These are phyloP conservation scores for Hypoxylon sp. DNA, from an alignment of 2,329 filamentous ascomycete genomes.

Conservation along the genomic window DNA sequence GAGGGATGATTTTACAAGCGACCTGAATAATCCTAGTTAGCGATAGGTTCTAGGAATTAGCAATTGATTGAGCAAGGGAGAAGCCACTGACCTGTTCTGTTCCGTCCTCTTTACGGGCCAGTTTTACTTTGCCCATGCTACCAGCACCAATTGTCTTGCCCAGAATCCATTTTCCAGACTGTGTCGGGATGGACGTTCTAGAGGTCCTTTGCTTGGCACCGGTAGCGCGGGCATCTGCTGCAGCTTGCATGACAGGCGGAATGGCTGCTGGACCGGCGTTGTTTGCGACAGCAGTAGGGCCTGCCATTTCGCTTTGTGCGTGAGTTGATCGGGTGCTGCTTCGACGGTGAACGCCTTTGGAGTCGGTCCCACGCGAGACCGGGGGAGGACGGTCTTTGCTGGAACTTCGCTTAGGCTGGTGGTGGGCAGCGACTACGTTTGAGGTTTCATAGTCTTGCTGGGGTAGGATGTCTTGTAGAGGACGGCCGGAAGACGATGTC, in stretches of 20 bases:
- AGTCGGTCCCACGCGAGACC: slow-evolving; percentile 68
- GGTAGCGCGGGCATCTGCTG: slow-evolving; percentile 62
- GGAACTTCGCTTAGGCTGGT: slow-evolving; percentile 73
- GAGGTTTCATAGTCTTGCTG: slow-evolving; percentile 81
- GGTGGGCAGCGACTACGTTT: slow-evolving; percentile 68
- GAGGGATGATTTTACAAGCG: slow-evolving; percentile 96
- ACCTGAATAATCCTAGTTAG: slow-evolving; percentile 68
- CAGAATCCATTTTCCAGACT: slow-evolving; percentile 92
- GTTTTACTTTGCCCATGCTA: slow-evolving; percentile 99
- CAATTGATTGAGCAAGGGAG: slow-evolving; percentile 17
- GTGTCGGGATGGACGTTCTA: slow-evolving; percentile 87
- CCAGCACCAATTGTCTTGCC: slow-evolving; percentile 98
- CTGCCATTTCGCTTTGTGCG: slow-evolving; percentile 62
- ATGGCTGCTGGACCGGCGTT: slow-evolving; percentile 67
- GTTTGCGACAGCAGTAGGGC: slow-evolving; percentile 63
- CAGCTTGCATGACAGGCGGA: slow-evolving; percentile 60
- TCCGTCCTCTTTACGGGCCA: slow-evolving; percentile 90
- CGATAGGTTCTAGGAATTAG: not conserved
- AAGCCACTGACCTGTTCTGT: slow-evolving; percentile 81
- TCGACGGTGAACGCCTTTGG: slow-evolving; percentile 62
- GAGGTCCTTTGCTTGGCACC: slow-evolving; percentile 67
- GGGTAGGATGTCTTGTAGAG: slow-evolving; percentile 60
- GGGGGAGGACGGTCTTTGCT: slow-evolving; percentile 70
- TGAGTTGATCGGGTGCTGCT: slow-evolving; percentile 64
- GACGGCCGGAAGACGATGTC: slow-evolving; percentile 58